Evolutionary conservation across 148 eudicot genomes (phyloP), one percentile per base, ranked within the genome.

Genomic region (Euryodendron excelsum): DNA sequence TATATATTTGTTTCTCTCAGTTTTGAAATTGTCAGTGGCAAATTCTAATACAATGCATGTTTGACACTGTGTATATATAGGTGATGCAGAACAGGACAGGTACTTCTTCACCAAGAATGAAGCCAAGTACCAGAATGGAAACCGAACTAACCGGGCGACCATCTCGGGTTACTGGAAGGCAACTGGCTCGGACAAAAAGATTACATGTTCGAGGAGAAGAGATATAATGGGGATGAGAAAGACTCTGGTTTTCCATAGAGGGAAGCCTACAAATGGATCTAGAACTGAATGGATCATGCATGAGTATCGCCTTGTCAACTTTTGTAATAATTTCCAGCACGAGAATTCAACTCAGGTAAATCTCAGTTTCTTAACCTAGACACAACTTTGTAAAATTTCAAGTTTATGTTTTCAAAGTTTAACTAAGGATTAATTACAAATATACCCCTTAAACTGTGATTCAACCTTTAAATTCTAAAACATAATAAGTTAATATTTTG

Each of bases 251-350:
- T 92, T 89, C 72, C 69, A 90, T 30, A 47, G 45, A 44, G 91
- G 91, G n/a, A 88, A 84, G 68, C 69, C 89, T 71, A 83, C 89
- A 0, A 73, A 79, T 37, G 84, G 82, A 2, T 52, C 82, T 2
- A 85, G 85, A 64, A 90, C 92, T 1, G 79, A 82, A 73, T 92
- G 94, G 94, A 68, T 85, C 78, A 88, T 92, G 92, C 89, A 92
- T 48, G 91, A 90, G 47, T 90, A 88, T 82, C 88, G 87, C 85
- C 85, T 90, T 62, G 80, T 76, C 50, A 77, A 66, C 9, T 58
- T 63, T 1, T 77, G 74, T 10, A 13, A 65, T 69, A 7, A 25
- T 14, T 9, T 9, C 25, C 56, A 56, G 41, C 27, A 50, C 15
- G 5, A 12, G 64, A 9, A 59, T n/a, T 62, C 77, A 23, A 31